Conservation (phyloP, 805 yeast species). For the Wickerhamomyces hampshirensis region DNA sequence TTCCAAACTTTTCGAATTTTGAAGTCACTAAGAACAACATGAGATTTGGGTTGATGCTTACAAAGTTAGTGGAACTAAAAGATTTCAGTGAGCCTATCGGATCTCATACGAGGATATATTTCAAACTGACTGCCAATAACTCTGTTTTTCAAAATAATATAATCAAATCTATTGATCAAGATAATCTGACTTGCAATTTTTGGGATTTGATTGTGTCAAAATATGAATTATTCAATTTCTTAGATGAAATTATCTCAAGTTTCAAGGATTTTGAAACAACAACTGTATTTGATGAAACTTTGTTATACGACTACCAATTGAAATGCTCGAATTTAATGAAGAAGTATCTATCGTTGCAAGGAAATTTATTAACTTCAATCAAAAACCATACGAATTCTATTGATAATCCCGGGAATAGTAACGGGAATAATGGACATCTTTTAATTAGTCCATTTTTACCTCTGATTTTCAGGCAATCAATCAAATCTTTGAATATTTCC, state of each 20-base stretch:
- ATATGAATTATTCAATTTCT: slow-evolving; percentile 31
- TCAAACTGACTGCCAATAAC: too few relatives aligned
- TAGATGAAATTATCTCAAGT: slow-evolving; percentile 33
- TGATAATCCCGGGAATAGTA: too few relatives aligned
- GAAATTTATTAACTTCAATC: slow-evolving; percentile 9
- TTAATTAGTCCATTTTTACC: slow-evolving; percentile 25
- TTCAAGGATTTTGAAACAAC: slow-evolving; percentile 5
- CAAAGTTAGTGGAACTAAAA: slow-evolving; percentile 12
- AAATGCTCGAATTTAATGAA: slow-evolving; percentile 36
- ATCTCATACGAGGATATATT: too few relatives aligned
- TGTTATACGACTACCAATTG: slow-evolving; percentile 32
- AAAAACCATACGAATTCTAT: slow-evolving; percentile 22
- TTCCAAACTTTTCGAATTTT: slow-evolving; percentile 15
- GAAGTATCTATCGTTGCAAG: slow-evolving; percentile 17
- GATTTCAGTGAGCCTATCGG: too few relatives aligned
- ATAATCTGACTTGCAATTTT: slow-evolving; percentile 20
- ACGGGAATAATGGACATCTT: too few relatives aligned
- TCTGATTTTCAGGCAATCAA: slow-evolving; percentile 24
- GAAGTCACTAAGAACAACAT: slow-evolving; percentile 21
- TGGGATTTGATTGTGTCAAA: slow-evolving; percentile 30
- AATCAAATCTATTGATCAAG: slow-evolving; percentile 6
- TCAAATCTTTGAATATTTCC: slow-evolving; percentile 23
- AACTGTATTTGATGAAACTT: slow-evolving; percentile 24
- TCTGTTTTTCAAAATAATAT: too few relatives aligned
- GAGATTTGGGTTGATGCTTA: slow-evolving; percentile 21